Percentiles rank a stretch among this genome's conserved stretches.
phyloP scores from a whole-genome alignment of 2,329 filamentous ascomycete species.

The Pseudopyricularia javanii region DNA sequence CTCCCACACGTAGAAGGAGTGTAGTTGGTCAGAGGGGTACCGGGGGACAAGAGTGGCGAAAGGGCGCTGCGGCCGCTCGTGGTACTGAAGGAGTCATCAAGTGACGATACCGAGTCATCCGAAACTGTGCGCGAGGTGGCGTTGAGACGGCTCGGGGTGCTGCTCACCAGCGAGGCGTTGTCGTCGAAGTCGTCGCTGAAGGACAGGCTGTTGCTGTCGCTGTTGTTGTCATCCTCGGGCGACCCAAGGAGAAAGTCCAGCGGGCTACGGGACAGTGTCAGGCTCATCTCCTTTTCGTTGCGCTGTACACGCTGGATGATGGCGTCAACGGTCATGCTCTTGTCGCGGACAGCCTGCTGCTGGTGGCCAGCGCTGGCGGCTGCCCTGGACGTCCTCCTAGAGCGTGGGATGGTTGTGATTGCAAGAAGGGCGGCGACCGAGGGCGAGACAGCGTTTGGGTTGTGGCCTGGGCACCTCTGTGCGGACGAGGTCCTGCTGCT shows the following conservation, averaged over 20 bases:
- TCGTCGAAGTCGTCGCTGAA: constrained; percentile 25
- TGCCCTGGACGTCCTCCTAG: constrained; percentile 19
- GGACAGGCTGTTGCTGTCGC: constrained; percentile 36
- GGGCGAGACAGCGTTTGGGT: constrained; percentile 41
- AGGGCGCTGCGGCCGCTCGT: constrained; percentile 20
- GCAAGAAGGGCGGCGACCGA: constrained; percentile 50
- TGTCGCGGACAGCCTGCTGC: constrained; percentile 11
- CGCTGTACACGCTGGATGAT: constrained; percentile 40
- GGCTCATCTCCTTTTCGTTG: constrained; percentile 46
- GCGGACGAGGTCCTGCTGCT: background rate
- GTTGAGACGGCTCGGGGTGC: constrained; percentile 20
- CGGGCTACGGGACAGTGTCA: constrained; percentile 39
- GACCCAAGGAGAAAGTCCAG: constrained; percentile 48
- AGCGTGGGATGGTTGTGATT: constrained; percentile 46
- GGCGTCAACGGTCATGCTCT: constrained; percentile 41
- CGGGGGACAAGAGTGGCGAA: background rate
- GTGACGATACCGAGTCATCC: constrained; percentile 48
- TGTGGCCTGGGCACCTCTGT: constrained; percentile 25
- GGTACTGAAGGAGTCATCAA: constrained; percentile 41
- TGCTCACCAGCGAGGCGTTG: constrained; percentile 10
- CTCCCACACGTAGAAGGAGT: constrained; percentile 31
- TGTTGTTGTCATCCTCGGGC: constrained; percentile 43
- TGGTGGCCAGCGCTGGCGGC: constrained; percentile 9
- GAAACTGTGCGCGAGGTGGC: constrained; percentile 32
- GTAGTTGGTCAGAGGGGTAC: background rate